Evolutionary conservation across 441 rosid genomes (phyloP).

Genomic region (Pelargonium fulgidum): DNA sequence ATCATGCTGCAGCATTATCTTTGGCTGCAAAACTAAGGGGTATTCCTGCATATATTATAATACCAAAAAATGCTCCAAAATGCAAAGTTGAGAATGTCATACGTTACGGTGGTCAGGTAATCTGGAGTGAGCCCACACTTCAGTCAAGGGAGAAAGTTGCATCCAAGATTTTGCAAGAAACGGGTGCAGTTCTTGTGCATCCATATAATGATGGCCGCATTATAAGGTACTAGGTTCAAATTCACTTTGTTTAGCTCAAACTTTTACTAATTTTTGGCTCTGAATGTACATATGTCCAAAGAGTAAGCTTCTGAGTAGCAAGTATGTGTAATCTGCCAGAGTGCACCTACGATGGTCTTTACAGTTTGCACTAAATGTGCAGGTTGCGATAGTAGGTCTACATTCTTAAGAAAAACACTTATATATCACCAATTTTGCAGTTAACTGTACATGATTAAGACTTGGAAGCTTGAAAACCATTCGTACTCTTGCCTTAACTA

Average conservation of each 20-base stretch:
- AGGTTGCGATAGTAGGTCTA: too few species aligned
- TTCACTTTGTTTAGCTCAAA: neutral
- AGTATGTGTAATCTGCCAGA: neutral
- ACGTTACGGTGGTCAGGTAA: constrained; percentile 70
- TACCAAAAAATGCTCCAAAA: constrained; percentile 78
- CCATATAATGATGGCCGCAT: constrained; percentile 66
- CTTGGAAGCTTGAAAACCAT: too few species aligned
- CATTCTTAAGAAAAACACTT: too few species aligned
- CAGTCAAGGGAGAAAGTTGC: constrained; percentile 66
- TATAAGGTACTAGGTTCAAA: constrained; percentile 45
- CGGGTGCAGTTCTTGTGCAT: constrained; percentile 72
- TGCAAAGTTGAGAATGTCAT: constrained; percentile 79
- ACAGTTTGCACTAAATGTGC: neutral
- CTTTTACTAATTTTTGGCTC: neutral
- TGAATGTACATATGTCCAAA: neutral
- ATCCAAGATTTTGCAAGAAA: constrained; percentile 52
- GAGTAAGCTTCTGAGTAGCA: neutral
- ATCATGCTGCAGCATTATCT: constrained; percentile 92
- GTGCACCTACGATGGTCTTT: neutral
- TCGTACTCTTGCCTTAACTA: too few species aligned
- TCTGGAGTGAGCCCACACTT: constrained; percentile 59
- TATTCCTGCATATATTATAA: constrained; percentile 60
- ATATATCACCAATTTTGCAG: too few species aligned
- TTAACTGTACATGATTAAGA: too few species aligned
- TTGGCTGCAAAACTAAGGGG: constrained; percentile 77